These are phyloP conservation scores for Lactarius psammicola DNA, from an alignment of 768 basidiomycete species.

Conservation along the genomic window DNA sequence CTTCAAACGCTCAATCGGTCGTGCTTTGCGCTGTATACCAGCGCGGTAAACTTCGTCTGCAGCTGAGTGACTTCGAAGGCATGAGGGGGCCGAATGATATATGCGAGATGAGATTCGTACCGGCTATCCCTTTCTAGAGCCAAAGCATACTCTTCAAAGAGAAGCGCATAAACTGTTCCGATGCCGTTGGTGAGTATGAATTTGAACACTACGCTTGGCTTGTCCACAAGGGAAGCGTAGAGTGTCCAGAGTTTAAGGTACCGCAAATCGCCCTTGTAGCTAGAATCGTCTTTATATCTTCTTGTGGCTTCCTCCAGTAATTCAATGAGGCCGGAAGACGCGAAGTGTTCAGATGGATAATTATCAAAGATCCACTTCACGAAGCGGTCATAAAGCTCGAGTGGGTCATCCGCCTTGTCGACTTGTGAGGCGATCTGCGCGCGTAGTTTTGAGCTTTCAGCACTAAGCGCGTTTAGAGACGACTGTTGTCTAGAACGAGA, in stretches of 20 bases:
- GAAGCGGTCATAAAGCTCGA: conserved; percentile 82
- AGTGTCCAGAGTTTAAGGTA: conserved; percentile 92
- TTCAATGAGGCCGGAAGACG: conserved; percentile 70
- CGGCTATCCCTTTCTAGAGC: conserved; percentile 72
- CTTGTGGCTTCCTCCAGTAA: conserved; percentile 82
- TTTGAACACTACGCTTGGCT: conserved; percentile 58
- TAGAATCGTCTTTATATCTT: conserved; percentile 76
- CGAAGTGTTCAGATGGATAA: conserved; percentile 66
- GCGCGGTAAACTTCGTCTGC: conserved; percentile 80
- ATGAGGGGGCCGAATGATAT: conserved; percentile 10
- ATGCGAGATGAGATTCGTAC: conserved; percentile 44
- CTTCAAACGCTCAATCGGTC: conserved; percentile 83
- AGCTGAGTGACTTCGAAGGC: conserved; percentile 54
- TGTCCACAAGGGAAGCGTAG: conserved; percentile 79
- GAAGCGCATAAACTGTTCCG: conserved; percentile 66
- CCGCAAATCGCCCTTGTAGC: conserved; percentile 83
- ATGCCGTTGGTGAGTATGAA: conserved; percentile 52
- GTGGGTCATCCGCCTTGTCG: conserved; percentile 75
- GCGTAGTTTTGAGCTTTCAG: conserved; percentile 20
- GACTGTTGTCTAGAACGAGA: conserved; percentile 16
- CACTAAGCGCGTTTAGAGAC: conserved; percentile 11
- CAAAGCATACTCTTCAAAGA: conserved; percentile 91
- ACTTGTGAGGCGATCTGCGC: conserved; percentile 39
- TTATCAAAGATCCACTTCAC: conserved; percentile 86
- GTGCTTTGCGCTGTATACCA: conserved; percentile 78